phyloP scores from a whole-genome alignment of 2,329 filamentous ascomycete species.

The Talaromyces sp. region DNA sequence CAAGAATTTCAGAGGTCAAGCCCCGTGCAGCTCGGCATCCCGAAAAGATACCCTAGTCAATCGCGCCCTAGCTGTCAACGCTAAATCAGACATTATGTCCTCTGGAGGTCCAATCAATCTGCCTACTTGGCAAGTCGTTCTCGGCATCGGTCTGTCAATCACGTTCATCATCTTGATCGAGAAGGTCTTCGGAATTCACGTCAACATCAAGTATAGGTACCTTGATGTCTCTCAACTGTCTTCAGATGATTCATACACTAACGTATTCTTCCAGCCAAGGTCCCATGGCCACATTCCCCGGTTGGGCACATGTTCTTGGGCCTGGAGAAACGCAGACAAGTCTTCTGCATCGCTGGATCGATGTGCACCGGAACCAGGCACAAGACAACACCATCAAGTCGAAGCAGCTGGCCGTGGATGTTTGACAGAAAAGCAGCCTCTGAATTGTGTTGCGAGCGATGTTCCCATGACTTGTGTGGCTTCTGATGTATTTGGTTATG shows the following conservation, averaged over 20 bases:
- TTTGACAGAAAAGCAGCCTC: neutral
- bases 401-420: conserved; percentile 1
- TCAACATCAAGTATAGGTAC: neutral
- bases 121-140: neutral
- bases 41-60: neutral
- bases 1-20: neutral
- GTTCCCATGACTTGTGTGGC: neutral
- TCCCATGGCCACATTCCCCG: conserved; percentile 1
- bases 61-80: neutral
- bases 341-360: conserved; percentile 2
- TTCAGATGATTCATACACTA: neutral
- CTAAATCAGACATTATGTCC: neutral
- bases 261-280: neutral
- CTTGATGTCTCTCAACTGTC: neutral
- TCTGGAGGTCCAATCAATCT: neutral
- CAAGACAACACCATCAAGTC: neutral
- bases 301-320: conserved; percentile 2
- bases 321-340: conserved; percentile 1
- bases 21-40: neutral
- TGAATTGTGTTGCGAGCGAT: neutral
- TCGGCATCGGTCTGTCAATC: conserved; percentile 1
- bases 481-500: neutral
- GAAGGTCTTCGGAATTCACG: conserved; percentile 2
- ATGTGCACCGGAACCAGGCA: neutral
- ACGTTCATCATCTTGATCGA: conserved; percentile 6